Conservation (phyloP, 2,329 filamentous ascomycete species). For the Coleophoma cylindrospora region DNA sequence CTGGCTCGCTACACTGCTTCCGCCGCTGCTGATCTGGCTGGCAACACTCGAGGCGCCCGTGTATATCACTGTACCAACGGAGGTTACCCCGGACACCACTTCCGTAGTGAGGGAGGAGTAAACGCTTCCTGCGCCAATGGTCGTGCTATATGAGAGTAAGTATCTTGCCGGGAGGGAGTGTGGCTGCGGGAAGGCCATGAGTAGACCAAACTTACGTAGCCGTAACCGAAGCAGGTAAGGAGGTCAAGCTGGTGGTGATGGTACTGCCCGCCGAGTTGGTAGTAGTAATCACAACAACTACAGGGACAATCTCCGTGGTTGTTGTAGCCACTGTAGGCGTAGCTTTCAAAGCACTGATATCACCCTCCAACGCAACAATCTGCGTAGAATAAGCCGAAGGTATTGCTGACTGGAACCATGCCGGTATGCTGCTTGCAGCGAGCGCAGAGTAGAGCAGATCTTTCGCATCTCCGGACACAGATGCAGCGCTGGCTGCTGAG, state of each 20-base stretch:
- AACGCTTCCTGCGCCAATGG: conserved; percentile 3
- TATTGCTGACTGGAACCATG: conserved; percentile 23
- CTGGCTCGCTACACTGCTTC: conserved; percentile 4
- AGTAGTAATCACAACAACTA: conserved; percentile 16
- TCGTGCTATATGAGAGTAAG: neutral
- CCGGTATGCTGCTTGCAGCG: conserved; percentile 17
- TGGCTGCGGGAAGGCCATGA: neutral
- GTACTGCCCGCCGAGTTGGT: conserved; percentile 20
- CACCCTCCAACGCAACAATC: conserved; percentile 18
- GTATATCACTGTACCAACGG: conserved; percentile 6
- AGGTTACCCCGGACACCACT: conserved; percentile 10
- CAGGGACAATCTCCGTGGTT: conserved; percentile 7
- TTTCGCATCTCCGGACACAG: conserved; percentile 22
- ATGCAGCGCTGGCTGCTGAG: conserved; percentile 22
- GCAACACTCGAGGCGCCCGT: conserved; percentile 1
- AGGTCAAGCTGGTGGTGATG: conserved; percentile 15
- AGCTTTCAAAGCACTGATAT: conserved; percentile 17
- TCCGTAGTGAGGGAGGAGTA: conserved; percentile 8
- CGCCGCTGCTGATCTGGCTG: neutral
- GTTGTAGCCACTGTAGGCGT: conserved; percentile 2
- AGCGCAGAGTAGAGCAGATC: conserved; percentile 20
- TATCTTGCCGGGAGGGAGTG: too few relatives aligned
- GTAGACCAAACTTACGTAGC: neutral
- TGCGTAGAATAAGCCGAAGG: conserved; percentile 20
- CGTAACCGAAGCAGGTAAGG: neutral